Conservation (phyloP, 139 green algal genomes). For the Asterochloris sp. region DNA sequence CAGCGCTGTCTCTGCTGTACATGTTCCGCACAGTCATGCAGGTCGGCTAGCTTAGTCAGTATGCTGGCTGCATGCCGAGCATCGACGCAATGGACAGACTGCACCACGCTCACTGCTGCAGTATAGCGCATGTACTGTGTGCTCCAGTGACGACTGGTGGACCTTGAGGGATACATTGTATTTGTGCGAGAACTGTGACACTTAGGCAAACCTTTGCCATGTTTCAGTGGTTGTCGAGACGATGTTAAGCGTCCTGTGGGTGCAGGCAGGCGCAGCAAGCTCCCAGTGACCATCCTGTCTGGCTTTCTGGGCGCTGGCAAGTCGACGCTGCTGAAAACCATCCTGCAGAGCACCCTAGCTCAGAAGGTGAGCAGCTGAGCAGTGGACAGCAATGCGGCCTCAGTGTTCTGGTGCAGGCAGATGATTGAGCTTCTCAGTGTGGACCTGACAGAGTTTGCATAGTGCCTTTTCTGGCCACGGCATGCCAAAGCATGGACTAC, state of each 20-base stretch:
- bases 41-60: conserved; percentile 1
- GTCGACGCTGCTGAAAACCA: conserved; percentile 74
- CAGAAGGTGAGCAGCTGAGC: conserved; percentile 8
- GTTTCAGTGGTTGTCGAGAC: neutral
- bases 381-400: no score
- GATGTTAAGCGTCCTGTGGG: neutral
- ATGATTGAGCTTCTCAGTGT: no score
- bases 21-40: neutral
- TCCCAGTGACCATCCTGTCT: conserved; percentile 67
- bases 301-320: conserved; percentile 80
- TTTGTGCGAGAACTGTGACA: neutral
- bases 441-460: no score
- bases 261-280: neutral
- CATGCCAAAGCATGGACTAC: no score
- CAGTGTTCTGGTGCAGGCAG: no score
- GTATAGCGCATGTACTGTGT: no score
- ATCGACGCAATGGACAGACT: neutral
- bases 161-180: no score
- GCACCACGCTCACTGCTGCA: no score
- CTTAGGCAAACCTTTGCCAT: neutral
- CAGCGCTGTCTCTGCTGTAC: neutral
- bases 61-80: neutral
- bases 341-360: conserved; percentile 50
- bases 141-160: no score
- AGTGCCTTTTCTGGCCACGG: no score